A percentile compares a stretch with the other conserved stretches of the same genome.
These are phyloP conservation scores for Botrytis porri DNA, from an alignment of 2,329 filamentous ascomycete genomes.

Conservation along the genomic window DNA sequence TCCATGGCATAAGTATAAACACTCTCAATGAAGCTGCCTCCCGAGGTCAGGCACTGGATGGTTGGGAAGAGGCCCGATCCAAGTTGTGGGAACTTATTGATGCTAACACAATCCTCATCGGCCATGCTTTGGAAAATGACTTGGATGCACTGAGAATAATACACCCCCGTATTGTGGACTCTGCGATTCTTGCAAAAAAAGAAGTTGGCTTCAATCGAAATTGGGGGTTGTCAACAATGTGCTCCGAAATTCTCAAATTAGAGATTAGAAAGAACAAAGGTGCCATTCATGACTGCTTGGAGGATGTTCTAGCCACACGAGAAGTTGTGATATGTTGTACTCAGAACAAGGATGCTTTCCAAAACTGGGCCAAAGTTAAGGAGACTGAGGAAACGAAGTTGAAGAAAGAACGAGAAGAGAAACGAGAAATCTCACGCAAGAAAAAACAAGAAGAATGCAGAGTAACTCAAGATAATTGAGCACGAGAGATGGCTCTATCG, in stretches of 20 bases:
- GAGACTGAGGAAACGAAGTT: no score
- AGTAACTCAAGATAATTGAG: no score
- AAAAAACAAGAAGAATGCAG: no score
- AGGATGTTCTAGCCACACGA: slow-evolving; percentile 49
- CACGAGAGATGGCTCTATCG: no score
- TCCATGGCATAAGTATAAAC: slow-evolving; percentile 41
- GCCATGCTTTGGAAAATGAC: no score
- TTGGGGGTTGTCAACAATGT: slow-evolving; percentile 42
- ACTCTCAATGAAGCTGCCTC: slow-evolving; percentile 38
- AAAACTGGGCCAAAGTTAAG: slow-evolving; percentile 32
- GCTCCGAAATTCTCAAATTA: slow-evolving; percentile 39
- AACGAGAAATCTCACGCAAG: no score
- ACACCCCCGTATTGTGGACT: slow-evolving; percentile 46
- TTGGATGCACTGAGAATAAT: no score
- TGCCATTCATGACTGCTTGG: slow-evolving; percentile 47
- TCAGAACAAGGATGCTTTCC: slow-evolving; percentile 40
- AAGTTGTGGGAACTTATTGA: slow-evolving; percentile 45
- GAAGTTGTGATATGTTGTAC: slow-evolving; percentile 49
- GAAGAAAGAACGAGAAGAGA: no score
- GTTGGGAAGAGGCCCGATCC: slow-evolving; percentile 45
- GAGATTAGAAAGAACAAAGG: slow-evolving; percentile 39
- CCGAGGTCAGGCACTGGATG: slow-evolving; percentile 38
- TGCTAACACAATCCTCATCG: slow-evolving; percentile 38
- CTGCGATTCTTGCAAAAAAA: slow-evolving; percentile 42
- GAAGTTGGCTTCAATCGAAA: slow-evolving; percentile 32